Conservation (phyloP, 2,329 filamentous ascomycete genomes). For the Colletotrichum filicis region DNA sequence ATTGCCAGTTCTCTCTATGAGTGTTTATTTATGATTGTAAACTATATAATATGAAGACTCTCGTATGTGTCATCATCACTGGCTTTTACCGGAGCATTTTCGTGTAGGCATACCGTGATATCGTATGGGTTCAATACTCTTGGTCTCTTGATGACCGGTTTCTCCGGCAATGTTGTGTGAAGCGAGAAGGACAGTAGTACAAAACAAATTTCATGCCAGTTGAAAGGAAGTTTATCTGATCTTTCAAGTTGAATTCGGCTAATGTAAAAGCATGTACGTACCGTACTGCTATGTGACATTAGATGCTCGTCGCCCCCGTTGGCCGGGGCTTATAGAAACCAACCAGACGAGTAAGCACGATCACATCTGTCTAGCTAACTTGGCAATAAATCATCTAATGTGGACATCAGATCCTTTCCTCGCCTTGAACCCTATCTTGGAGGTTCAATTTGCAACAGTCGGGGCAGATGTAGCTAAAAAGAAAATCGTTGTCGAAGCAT, state of each 20-base stretch:
- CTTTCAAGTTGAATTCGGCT: not conserved
- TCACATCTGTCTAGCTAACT: not conserved
- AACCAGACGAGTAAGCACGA: not conserved
- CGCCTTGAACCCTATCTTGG: not conserved
- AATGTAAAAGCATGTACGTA: not conserved
- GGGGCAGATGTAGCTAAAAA: constrained; percentile 4
- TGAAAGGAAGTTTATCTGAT: not conserved
- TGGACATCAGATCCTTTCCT: not conserved
- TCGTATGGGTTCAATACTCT: not conserved
- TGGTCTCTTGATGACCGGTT: not conserved
- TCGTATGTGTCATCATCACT: not conserved
- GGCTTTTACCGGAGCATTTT: not conserved
- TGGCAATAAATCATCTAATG: constrained; percentile 5
- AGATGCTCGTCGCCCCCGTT: not conserved
- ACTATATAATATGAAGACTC: not conserved
- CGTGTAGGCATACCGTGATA: not conserved
- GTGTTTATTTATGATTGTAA: not conserved
- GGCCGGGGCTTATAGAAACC: not conserved
- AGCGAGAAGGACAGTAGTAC: not conserved
- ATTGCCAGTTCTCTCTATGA: not conserved
- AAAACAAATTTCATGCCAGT: not conserved
- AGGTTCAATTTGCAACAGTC: not conserved
- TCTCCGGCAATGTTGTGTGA: not conserved
- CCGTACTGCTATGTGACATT: not conserved
- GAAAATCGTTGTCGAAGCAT: not conserved